phyloP scores from a whole-genome alignment of 495 filamentous ascomycete genomes.

The Neurospora pannonica region DNA sequence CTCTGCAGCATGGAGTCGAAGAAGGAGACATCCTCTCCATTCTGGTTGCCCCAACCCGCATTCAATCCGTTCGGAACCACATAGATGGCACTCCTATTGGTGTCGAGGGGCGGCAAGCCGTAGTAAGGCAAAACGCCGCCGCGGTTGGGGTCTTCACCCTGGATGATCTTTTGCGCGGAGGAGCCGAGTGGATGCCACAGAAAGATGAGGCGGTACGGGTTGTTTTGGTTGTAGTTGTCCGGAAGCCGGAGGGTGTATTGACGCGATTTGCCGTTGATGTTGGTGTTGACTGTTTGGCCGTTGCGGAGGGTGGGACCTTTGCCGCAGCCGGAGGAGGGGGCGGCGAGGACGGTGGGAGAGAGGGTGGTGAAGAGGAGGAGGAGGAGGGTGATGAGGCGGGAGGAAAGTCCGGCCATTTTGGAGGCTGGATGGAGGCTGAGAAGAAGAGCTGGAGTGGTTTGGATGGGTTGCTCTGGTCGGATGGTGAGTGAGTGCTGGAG shows the following conservation, averaged over 20 bases:
- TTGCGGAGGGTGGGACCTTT: slow-evolving; percentile 24
- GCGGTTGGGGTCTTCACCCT: slow-evolving; percentile 21
- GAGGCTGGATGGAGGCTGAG: background rate
- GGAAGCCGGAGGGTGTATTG: slow-evolving; percentile 33
- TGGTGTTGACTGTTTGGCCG: slow-evolving; percentile 21
- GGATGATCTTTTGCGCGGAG: slow-evolving; percentile 27
- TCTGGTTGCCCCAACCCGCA: slow-evolving; percentile 35
- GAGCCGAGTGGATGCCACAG: slow-evolving; percentile 32
- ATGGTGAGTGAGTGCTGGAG: background rate
- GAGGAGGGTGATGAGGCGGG: background rate
- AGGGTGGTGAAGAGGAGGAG: background rate
- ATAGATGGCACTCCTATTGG: slow-evolving; percentile 31
- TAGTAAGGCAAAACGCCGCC: slow-evolving; percentile 30
- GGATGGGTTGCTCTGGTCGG: background rate
- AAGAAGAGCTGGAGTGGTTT: background rate
- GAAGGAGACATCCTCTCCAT: slow-evolving; percentile 35
- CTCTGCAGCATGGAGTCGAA: slow-evolving; percentile 28
- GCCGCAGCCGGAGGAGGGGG: slow-evolving; percentile 31
- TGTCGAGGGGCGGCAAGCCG: slow-evolving; percentile 28
- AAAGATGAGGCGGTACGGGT: slow-evolving; percentile 35
- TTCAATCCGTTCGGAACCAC: slow-evolving; percentile 34
- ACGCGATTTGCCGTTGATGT: slow-evolving; percentile 18
- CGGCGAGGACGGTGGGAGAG: background rate
- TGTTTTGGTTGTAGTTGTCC: slow-evolving; percentile 31
- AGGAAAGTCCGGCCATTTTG: background rate